Base-by-base conservation (phyloP, 2,329 filamentous ascomycete species). In the Colletotrichum sp. region DNA sequence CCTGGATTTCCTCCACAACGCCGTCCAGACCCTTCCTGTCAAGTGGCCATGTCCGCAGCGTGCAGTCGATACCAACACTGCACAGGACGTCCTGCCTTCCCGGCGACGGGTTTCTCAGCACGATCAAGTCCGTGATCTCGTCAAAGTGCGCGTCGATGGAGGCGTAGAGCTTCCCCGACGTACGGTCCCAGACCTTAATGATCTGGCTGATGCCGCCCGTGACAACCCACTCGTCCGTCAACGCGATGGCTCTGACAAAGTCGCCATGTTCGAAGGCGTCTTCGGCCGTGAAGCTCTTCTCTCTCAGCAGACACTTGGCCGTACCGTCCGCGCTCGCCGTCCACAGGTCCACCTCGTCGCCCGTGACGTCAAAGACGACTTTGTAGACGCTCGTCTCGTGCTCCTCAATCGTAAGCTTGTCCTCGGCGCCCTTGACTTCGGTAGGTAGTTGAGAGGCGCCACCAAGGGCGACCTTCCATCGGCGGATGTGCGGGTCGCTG, bases 351-450 rank as follows among this genome's bases (percentile, higher is more conserved):
- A 90, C 92, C 15, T 91, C 90, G 8, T 92, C 91, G 39, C 85
- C 86, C 8, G 88, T 86, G 19, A 83, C 82, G 78, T 96, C 94
- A 80, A 98, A 98, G 25, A 91, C 87, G 16, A 98, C 86, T 78
- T 91, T 93, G 85, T 98, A 98, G 12, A 99, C 92, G 78, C 94
- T 97, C 1, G 97, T 99, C 79, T 98, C 95, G 84, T 99, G 97
- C 77, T 93, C 93, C 63, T 94, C 85, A 67, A 98, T 93, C 81
- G 84, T 89, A 78, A 85, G 88, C 75, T 85, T 88, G 74, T 85
- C 83, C 65, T 73, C 72, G 6, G 30, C 67, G 19, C 11, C 34
- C 63, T 48, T 57, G 16, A 83, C 82, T 65, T 84, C 85, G 36
- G 84, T 88, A 27, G 86, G 79, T 8, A 93, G 84, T 83, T 94